Percentiles rank a stretch among this genome's conserved stretches.
phyloP scores from a whole-genome alignment of 257 asterid genomes.

The Solanum clarkiae region DNA sequence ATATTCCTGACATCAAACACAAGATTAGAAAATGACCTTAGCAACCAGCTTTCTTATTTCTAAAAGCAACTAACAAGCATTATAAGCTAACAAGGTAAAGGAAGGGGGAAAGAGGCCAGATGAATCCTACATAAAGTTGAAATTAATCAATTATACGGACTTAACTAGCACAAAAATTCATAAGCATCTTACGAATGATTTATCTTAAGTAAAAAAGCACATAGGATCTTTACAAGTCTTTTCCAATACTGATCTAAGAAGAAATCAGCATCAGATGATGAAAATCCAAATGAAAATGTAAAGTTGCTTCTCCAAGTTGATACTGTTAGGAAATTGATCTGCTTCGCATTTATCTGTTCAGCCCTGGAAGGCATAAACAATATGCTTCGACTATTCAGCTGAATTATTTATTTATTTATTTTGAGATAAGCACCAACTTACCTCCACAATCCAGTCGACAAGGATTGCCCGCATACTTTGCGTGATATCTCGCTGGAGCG shows the following conservation, averaged over 20 bases:
- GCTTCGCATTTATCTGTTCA: background rate
- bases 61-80: background rate
- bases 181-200: background rate
- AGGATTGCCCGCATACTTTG: slow-evolving; percentile 66
- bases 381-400: background rate
- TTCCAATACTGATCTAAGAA: too few species aligned
- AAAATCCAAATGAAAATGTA: too few species aligned
- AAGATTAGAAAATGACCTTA: background rate
- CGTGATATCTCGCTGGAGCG: slow-evolving; percentile 56
- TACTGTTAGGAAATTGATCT: too few species aligned
- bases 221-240: too few species aligned
- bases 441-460: slow-evolving; percentile 95
- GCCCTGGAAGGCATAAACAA: background rate
- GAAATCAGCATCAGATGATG: too few species aligned
- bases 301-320: too few species aligned
- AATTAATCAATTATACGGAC: background rate
- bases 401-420: background rate
- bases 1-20: slow-evolving; percentile 56
- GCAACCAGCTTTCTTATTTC: background rate
- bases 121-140: background rate
- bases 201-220: too few species aligned
- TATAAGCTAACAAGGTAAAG: background rate
- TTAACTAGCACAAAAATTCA: background rate
- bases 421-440: slow-evolving; percentile 9
- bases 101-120: background rate